phyloP scores from a whole-genome alignment of 2,329 filamentous ascomycete species.

The Beauveria medogensis region DNA sequence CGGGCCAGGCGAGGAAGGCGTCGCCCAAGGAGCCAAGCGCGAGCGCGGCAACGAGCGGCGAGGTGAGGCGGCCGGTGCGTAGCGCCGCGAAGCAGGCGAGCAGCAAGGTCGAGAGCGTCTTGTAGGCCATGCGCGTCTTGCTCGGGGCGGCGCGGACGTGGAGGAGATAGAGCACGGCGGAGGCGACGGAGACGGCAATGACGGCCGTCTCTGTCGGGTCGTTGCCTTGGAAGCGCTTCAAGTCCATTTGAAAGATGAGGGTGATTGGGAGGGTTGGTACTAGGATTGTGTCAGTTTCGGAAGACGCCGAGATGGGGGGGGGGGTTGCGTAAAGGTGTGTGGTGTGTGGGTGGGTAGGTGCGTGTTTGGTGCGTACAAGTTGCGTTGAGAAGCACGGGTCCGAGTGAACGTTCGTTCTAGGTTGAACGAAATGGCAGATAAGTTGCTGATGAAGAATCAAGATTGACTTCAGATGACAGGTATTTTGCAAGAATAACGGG shows the following conservation, averaged over 20 bases:
- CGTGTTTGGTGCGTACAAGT: not conserved
- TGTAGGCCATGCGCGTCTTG: constrained; percentile 21
- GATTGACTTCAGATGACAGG: not conserved
- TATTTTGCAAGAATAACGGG: not conserved
- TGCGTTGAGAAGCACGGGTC: not conserved
- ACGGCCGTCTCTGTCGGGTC: constrained; percentile 7
- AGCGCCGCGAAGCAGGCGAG: constrained; percentile 18
- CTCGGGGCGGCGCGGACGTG: constrained; percentile 18
- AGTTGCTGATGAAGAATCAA: not conserved
- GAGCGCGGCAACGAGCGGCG: constrained; percentile 20
- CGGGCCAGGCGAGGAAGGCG: constrained; percentile 27
- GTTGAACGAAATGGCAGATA: not conserved
- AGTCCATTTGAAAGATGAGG: not conserved
- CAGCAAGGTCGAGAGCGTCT: constrained; percentile 24
- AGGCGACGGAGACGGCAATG: constrained; percentile 8
- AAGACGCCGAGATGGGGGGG: not conserved
- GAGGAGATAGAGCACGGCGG: constrained; percentile 16
- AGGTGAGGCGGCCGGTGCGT: constrained; percentile 10
- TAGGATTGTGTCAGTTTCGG: not conserved
- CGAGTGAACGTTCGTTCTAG: not conserved
- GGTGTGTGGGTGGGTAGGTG: not conserved
- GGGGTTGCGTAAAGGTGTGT: not conserved
- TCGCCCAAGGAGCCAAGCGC: constrained; percentile 26
- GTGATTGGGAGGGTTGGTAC: not conserved
- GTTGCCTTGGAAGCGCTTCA: not conserved